Conservation (phyloP, 2,329 filamentous ascomycete species). For the Tricladium varicosporioides region DNA sequence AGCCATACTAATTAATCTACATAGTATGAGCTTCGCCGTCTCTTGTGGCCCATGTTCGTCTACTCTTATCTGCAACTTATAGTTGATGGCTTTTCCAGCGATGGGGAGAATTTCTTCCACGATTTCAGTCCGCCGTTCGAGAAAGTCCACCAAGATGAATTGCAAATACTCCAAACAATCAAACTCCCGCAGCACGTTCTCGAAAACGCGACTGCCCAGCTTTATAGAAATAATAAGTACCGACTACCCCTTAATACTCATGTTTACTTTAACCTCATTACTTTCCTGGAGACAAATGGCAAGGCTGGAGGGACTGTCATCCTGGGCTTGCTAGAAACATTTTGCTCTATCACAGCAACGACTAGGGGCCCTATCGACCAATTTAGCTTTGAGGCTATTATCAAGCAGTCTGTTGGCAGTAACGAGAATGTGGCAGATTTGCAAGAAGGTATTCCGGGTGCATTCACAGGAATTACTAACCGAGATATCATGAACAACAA, state of each 20-base stretch:
- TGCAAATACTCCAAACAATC: slow-evolving; percentile 72
- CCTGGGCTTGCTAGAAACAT: slow-evolving; percentile 65
- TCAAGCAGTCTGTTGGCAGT: slow-evolving; percentile 55
- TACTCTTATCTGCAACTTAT: slow-evolving; percentile 87
- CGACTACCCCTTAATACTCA: slow-evolving; percentile 85
- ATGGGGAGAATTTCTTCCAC: slow-evolving; percentile 72
- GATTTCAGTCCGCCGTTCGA: slow-evolving; percentile 69
- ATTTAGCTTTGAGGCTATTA: slow-evolving; percentile 60
- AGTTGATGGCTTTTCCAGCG: slow-evolving; percentile 65
- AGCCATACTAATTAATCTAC: background rate
- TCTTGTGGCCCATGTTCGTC: slow-evolving; percentile 92
- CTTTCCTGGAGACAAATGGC: slow-evolving; percentile 84
- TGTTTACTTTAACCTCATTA: slow-evolving; percentile 77
- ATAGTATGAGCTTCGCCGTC: slow-evolving; percentile 79
- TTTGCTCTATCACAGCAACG: slow-evolving; percentile 58
- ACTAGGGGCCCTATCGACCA: slow-evolving; percentile 62
- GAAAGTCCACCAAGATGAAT: slow-evolving; percentile 74
- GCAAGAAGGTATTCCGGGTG: slow-evolving; percentile 62
- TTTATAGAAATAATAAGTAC: slow-evolving; percentile 87
- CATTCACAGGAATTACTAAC: slow-evolving; percentile 59
- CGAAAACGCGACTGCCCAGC: slow-evolving; percentile 72
- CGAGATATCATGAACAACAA: slow-evolving; percentile 57
- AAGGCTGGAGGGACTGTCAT: slow-evolving; percentile 78
- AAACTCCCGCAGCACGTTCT: slow-evolving; percentile 74
- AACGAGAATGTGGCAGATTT: slow-evolving; percentile 58